Evolutionary conservation across 2,329 filamentous ascomycete genomes (phyloP), one percentile per base, ranked within the genome.

Genomic region (Chalaropsis thielavioides): DNA sequence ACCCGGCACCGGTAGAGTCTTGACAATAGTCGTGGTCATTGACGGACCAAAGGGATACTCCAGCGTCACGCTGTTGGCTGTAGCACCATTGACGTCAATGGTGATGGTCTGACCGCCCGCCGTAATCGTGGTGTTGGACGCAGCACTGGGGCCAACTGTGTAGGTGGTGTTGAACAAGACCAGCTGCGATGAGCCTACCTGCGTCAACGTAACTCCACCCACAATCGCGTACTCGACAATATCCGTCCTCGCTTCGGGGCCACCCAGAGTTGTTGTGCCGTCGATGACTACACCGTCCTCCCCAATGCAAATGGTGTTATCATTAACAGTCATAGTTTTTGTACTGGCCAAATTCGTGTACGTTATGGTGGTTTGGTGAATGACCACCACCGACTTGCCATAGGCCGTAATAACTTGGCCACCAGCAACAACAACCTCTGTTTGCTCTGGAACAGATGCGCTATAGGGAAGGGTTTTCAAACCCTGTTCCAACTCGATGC

Each of bases 201-300:
- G 75, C 17, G 79, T 80, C 63, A 83, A 73, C 2, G 80, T 81
- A 17, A 76, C 80, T 11, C 81, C 81, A 62, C 80, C 81, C 8
- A 80, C 75, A 64, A 82, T 76, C 54, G 77, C 78, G 69, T 75
- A 77, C 1, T 74, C 72, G 0, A 76, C 79, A 13, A 73, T 74
- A 1, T 70, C 72, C 1, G 71, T 62, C 2, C 69, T 68, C 15
- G 76, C 79, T 0, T 69, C 66, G 2, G 71, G 68, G 0, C 79
- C 80, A 19, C 80, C 80, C 0, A 82, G 65, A 0, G 75, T 78
- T 38, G 72, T 73, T 1, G 54, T 51, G 38, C 74, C 74, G 68
- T 73, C 75, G 1, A 78, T 70, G 1, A 74, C 68, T 5, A 81
- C 70, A 22, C 77, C 79, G 0, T 70, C 71, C 2, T 80, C 77